Conservation (phyloP, 192 early-diverging fungal genomes). For the Umbelopsis isabellina region DNA sequence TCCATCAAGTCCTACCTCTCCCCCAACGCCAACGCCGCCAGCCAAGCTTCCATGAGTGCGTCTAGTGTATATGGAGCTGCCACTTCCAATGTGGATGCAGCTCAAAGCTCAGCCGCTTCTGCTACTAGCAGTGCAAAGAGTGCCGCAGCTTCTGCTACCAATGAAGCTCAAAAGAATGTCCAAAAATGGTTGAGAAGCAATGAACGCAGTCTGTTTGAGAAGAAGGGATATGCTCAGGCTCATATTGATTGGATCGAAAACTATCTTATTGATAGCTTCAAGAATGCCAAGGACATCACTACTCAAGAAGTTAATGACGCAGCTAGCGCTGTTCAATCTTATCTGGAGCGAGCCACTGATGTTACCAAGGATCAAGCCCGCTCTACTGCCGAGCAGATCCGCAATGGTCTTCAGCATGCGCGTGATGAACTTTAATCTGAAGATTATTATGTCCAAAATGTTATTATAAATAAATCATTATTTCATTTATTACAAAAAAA, state of each 20-base stretch:
- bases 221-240: constrained; percentile 16
- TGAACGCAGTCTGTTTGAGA: constrained; percentile 18
- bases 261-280: constrained; percentile 1
- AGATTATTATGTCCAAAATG: not conserved
- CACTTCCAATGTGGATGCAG: not conserved
- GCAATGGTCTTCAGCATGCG: constrained; percentile 1
- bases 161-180: constrained; percentile 1
- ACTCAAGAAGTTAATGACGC: constrained; percentile 8
- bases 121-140: not conserved
- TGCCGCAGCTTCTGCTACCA: not conserved
- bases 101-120: not conserved
- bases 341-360: not conserved
- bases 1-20: constrained; percentile 13
- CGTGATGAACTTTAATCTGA: constrained; percentile 20
- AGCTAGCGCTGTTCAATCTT: not conserved
- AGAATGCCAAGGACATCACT: constrained; percentile 2
- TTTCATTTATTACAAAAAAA: too few relatives aligned
- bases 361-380: not conserved
- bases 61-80: not conserved
- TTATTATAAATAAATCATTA: too few relatives aligned
- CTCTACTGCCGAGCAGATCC: constrained; percentile 1
- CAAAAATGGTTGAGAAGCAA: constrained; percentile 11
- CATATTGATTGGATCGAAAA: constrained; percentile 21
- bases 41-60: constrained; percentile 5
- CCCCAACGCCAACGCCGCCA: not conserved